phyloP scores from a whole-genome alignment of 148 eudicot genomes.

The Diospyros lotus region DNA sequence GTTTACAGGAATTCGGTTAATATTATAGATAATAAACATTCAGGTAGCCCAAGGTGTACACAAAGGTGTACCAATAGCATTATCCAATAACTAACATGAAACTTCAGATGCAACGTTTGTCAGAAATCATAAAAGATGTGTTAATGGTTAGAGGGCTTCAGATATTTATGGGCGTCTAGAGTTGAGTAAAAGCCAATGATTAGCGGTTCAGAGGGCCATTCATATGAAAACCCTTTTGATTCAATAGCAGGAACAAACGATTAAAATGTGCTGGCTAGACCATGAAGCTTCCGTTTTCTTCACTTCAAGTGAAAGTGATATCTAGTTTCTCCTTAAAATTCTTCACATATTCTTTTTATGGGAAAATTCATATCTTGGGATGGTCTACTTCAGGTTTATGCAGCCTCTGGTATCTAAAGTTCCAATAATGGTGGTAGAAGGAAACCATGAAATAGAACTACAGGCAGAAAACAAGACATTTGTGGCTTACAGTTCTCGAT shows the following conservation, averaged over 20 bases:
- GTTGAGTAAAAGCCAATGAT: not conserved
- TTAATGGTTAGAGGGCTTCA: not conserved
- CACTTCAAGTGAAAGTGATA: too few species aligned
- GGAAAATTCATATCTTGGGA: not conserved
- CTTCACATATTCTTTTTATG: too few species aligned
- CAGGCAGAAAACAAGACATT: conserved; percentile 69
- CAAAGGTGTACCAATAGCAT: too few species aligned
- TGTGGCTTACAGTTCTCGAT: conserved; percentile 80
- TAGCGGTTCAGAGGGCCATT: not conserved
- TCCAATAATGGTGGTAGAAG: conserved; percentile 94
- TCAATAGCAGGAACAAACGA: too few species aligned
- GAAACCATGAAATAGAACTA: conserved; percentile 90
- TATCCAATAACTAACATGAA: not conserved
- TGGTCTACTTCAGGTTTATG: conserved; percentile 62
- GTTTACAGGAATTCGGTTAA: not conserved
- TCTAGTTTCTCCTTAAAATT: too few species aligned
- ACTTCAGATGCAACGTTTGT: not conserved
- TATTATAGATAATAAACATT: too few species aligned
- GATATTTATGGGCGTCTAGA: not conserved
- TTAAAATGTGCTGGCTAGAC: too few species aligned
- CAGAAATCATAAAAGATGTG: not conserved
- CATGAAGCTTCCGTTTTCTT: not conserved
- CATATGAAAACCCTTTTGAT: too few species aligned
- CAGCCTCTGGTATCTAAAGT: conserved; percentile 68
- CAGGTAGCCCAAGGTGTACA: not conserved